Conservation (phyloP, 768 basidiomycete genomes). For the Guyanaporus albipodus region DNA sequence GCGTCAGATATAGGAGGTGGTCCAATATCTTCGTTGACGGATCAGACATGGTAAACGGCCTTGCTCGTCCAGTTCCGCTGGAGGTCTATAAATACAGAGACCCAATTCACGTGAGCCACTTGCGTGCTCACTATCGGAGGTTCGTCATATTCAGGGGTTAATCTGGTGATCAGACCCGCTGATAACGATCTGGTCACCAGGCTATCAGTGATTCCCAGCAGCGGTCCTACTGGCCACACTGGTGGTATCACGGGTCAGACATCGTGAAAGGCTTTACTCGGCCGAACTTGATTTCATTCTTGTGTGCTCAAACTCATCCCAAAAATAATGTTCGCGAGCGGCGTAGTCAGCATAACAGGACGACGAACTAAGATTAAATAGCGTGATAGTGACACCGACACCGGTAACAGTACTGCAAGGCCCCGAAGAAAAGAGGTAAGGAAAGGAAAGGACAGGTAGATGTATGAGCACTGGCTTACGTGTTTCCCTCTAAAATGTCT, state of each 20-base stretch:
- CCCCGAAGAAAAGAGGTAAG: constrained; percentile 13
- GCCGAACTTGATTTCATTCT: too few species aligned
- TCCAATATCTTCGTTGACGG: constrained; percentile 49
- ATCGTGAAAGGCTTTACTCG: too few species aligned
- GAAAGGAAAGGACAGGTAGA: neutral
- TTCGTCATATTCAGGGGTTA: too few species aligned
- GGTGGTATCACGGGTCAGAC: too few species aligned
- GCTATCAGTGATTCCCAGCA: too few species aligned
- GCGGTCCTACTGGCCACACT: too few species aligned
- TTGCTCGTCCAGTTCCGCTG: neutral
- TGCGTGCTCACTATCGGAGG: too few species aligned
- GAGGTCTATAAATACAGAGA: neutral
- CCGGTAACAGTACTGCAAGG: constrained; percentile 26
- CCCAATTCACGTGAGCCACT: neutral
- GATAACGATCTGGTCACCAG: too few species aligned
- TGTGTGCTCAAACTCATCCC: too few species aligned
- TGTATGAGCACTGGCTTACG: constrained; percentile 19
- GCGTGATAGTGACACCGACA: constrained; percentile 31
- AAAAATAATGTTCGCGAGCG: too few species aligned
- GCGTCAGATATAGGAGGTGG: constrained; percentile 70
- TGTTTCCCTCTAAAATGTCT: constrained; percentile 34
- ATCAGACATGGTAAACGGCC: constrained; percentile 14
- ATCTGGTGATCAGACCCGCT: too few species aligned
- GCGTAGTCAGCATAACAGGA: too few species aligned
- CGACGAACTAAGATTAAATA: constrained; percentile 40